A percentile compares a stretch with the other conserved stretches of the same genome.
Evolutionary conservation across 176 grass and related monocot species (phyloP).

Genomic region (Coix lacrymajobi): DNA sequence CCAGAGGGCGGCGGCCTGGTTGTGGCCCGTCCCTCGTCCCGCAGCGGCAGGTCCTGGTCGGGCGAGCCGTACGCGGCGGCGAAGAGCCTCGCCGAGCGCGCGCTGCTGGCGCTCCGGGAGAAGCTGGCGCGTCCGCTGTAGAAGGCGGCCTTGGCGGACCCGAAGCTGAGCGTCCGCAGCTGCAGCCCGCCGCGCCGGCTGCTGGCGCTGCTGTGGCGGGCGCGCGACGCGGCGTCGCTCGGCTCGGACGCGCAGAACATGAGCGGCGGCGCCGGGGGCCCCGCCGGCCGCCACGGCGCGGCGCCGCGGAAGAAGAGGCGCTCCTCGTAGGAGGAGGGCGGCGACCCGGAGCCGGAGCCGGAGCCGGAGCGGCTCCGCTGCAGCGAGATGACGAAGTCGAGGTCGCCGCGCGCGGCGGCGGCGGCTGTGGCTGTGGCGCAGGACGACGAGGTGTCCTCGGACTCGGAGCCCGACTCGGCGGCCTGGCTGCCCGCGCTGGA

Average conservation of each 20-base stretch:
- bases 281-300: background rate
- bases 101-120: conserved; percentile 41
- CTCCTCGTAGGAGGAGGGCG: conserved; percentile 51
- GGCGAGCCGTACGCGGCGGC: conserved; percentile 29
- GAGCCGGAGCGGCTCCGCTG: conserved; percentile 28
- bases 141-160: conserved; percentile 57
- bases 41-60: background rate
- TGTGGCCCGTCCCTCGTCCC: background rate
- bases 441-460: conserved; percentile 22
- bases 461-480: conserved; percentile 37
- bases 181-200: conserved; percentile 13
- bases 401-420: background rate
- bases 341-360: too few relatives aligned
- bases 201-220: conserved; percentile 11
- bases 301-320: conserved; percentile 38
- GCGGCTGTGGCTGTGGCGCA: background rate
- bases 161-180: conserved; percentile 62
- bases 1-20: conserved; percentile 11
- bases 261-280: background rate
- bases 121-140: conserved; percentile 51
- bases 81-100: conserved; percentile 32
- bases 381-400: conserved; percentile 45
- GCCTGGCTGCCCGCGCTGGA: conserved; percentile 28
- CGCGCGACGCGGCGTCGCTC: background rate
- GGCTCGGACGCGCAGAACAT: conserved; percentile 35